phyloP scores from a whole-genome alignment of 352 stramenopile genomes.

The Phytophthora pinifolia region DNA sequence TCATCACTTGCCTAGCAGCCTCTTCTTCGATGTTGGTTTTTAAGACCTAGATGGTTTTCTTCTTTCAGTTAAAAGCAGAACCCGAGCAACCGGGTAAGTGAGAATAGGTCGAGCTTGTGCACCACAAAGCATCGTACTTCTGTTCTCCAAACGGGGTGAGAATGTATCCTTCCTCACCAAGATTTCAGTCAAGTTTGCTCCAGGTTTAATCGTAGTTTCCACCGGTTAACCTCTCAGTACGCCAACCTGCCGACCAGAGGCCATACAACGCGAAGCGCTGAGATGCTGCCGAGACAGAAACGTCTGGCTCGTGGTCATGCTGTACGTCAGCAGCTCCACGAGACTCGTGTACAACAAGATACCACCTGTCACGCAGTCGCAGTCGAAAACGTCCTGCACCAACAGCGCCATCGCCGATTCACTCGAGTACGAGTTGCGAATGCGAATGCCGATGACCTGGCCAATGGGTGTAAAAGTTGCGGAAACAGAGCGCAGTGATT shows the following conservation, averaged over 20 bases:
- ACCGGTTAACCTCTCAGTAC: constrained; percentile 11
- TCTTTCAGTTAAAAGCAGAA: no score
- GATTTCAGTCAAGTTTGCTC: no score
- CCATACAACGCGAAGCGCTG: constrained; percentile 47
- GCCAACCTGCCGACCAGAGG: constrained; percentile 69
- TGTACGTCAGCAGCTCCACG: constrained; percentile 68
- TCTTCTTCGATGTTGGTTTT: no score
- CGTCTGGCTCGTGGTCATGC: constrained; percentile 61
- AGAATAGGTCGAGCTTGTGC: no score
- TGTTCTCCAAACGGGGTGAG: no score
- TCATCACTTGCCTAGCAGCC: no score
- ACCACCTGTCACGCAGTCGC: constrained; percentile 60
- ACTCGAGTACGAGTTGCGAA: constrained; percentile 54
- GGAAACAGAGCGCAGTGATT: constrained; percentile 65
- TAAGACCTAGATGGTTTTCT: no score
- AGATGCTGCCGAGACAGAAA: constrained; percentile 32
- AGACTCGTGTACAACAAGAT: constrained; percentile 75
- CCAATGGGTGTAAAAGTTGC: constrained; percentile 78
- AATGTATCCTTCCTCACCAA: no score
- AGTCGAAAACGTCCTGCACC: constrained; percentile 64
- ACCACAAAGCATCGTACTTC: no score
- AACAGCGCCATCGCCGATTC: constrained; percentile 47
- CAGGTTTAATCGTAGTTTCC: no score
- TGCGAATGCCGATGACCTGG: constrained; percentile 53
- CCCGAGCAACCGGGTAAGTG: no score